Evolutionary conservation across 2,329 filamentous ascomycete species (phyloP), one percentile per base, ranked within the genome.

Genomic region (Fusarium haematococcum): DNA sequence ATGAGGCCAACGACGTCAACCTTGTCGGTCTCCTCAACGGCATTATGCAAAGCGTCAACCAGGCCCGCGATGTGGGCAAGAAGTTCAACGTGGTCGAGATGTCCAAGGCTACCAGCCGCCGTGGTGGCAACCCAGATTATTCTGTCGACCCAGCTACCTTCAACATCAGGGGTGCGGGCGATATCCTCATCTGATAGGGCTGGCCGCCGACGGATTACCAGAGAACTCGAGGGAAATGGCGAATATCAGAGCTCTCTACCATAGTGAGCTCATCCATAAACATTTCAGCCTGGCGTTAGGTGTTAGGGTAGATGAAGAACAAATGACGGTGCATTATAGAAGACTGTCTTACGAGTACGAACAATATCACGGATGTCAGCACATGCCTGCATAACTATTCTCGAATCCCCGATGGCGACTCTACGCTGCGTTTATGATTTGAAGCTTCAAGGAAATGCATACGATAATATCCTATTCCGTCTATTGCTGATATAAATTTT

Each of bases 1-100:
- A 93, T 63, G 94, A 98, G 84, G 88, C 92, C 70, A 97, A 97
- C 78, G 95, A 98, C 77, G 95, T 98, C 32, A 88, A 92, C 64
- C 88, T 98, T 3, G 89, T 97, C 59, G 90, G 90, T 6, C 85
- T 98, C 2, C 88, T 98, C 10, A 92, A 94, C 52, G 88, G 90
- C 25, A 88, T 98, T 33, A 92, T 95, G 73, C 89, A 93, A 71
- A 93, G 91, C 70, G 88, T 95, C 23, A 90, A 90, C 65, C 89
- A 91, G 37, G 91, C 93, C 27, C 90, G 93, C 63, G 92, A 94
- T 57, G 85, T 96, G 2, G 94, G 95, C 50, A 91, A 91, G 78
- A 97, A 95, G 83, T 94, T 92, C 75, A 82, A 85, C 35, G 83
- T 92, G 14, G 84, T 94, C 14, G 91, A 93, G 70, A 56, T 73